Conservation (phyloP, 441 rosid species). For the Sinapis alba region DNA sequence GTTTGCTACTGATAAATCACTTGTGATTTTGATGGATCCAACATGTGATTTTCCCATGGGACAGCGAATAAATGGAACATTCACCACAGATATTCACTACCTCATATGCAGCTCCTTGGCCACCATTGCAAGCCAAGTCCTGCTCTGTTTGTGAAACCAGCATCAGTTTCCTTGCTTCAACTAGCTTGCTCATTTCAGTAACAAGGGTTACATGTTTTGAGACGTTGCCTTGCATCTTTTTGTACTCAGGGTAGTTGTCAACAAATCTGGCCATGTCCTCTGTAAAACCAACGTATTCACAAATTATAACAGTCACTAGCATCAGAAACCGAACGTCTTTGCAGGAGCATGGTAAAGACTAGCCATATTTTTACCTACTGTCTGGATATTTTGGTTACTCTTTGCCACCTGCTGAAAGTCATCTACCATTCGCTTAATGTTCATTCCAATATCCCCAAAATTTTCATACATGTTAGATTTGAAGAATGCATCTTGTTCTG, state of each 20-base stretch:
- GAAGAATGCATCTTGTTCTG: slow-evolving; percentile 92
- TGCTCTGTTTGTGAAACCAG: slow-evolving; percentile 88
- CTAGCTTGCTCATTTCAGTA: slow-evolving; percentile 98
- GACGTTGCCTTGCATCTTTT: slow-evolving; percentile 97
- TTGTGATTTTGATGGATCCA: slow-evolving; percentile 24
- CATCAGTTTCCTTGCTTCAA: slow-evolving; percentile 93
- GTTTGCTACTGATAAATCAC: background rate
- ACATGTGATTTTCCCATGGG: slow-evolving; percentile 1
- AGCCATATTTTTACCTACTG: slow-evolving; percentile 69
- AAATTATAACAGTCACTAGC: slow-evolving; percentile 8
- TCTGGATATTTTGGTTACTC: slow-evolving; percentile 91
- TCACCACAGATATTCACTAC: slow-evolving; percentile 69
- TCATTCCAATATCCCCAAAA: slow-evolving; percentile 98
- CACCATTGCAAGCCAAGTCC: slow-evolving; percentile 97
- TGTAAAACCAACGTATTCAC: slow-evolving; percentile 51
- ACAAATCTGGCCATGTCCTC: slow-evolving; percentile 99
- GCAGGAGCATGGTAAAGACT: slow-evolving; percentile 19
- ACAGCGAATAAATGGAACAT: background rate
- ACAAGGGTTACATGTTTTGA: slow-evolving; percentile 96
- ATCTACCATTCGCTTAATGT: slow-evolving; percentile 94
- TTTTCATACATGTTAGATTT: slow-evolving; percentile 90
- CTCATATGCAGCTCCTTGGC: slow-evolving; percentile 98
- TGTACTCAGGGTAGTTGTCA: slow-evolving; percentile 91
- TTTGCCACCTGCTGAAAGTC: slow-evolving; percentile 96
- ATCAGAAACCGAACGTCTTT: slow-evolving; percentile 11